Evolutionary conservation across 345 rosid species (phyloP), one percentile per base, ranked within the genome.

Genomic region (Anastatica hierochuntica): DNA sequence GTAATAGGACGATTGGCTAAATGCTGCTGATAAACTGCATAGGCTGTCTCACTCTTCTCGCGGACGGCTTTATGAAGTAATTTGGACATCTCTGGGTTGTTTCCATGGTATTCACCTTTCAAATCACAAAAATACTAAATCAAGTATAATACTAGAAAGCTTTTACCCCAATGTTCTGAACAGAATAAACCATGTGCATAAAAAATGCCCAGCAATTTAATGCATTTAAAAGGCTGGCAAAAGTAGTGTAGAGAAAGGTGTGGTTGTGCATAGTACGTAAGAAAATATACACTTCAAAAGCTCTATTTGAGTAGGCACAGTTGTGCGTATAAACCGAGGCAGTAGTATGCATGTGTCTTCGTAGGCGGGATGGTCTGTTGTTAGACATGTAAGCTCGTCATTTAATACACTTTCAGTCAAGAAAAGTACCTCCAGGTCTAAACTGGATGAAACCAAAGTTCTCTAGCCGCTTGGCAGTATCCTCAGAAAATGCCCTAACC

Each of bases 41-140:
- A 92, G 15, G 96, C 88, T 70, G 78, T 85, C 71, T 75, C 88
- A 63, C 90, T 92, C 83, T 92, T 92, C 63, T 92, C 86, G 9
- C 98, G 98, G 67, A 92, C 88, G 14, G 96, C 98, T 77, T 92
- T 92, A 44, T 92, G 98, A 53, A 92, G 95, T 74, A 92, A 73
- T 52, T 92, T 92, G 47, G 95, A 88, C 98, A 92, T 92, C 75
- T 92, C 96, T 34, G 98, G 96, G 73, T 92, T 92, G 79, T 92
- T 92, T 62, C 90, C 98, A 77, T 92, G 98, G 72, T 92, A 88
- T 67, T 92, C 98, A 18, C 98, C 98, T 90, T 58, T 53, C 63
- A 31, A 47, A 23, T 12, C 19, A 48, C 18, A 26, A 38, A 49
- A 18, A 20, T 11, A 60, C 24, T 30, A 41, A 19, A 55, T 56